Conservation (phyloP, 768 basidiomycete genomes). For the Hericium erinaceus region DNA sequence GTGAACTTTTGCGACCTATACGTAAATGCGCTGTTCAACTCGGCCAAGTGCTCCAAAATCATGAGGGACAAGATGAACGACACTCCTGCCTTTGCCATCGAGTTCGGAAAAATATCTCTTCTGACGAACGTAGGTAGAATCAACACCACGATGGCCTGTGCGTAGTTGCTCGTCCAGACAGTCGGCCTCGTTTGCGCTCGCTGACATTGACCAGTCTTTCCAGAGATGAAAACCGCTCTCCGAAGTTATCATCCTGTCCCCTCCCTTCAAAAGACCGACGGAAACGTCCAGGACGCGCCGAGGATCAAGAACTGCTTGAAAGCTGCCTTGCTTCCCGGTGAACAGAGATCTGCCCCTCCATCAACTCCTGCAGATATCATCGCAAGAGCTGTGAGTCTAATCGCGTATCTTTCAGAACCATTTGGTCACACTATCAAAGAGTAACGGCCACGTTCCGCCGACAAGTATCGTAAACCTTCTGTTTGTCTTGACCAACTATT, state of each 20-base stretch:
- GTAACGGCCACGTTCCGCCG: conserved; percentile 55
- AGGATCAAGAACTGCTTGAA: conserved; percentile 88
- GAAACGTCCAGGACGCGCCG: conserved; percentile 84
- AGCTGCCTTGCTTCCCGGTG: conserved; percentile 64
- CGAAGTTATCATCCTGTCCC: conserved; percentile 90
- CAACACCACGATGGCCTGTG: conserved; percentile 88
- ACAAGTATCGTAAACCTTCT: conserved; percentile 83
- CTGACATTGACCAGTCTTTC: conserved; percentile 52
- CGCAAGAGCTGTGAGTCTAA: conserved; percentile 41
- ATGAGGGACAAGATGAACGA: conserved; percentile 84
- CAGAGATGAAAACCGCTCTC: conserved; percentile 87
- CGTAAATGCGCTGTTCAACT: conserved; percentile 70
- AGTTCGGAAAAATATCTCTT: conserved; percentile 75
- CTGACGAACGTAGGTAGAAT: conserved; percentile 86
- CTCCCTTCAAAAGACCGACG: conserved; percentile 78
- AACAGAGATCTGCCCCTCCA: conserved; percentile 55
- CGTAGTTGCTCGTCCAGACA: conserved; percentile 20
- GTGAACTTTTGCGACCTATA: conserved; percentile 80
- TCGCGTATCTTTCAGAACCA: conserved; percentile 5
- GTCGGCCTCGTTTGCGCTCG: conserved; percentile 3
- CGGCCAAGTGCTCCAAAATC: conserved; percentile 78
- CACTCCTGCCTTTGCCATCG: conserved; percentile 66
- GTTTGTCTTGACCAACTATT: conserved; percentile 74
- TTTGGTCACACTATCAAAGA: conserved; percentile 27
- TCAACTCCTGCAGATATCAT: conserved; percentile 70